Percentiles rank a stretch among this genome's conserved stretches.
phyloP scores from a whole-genome alignment of 768 basidiomycete species.

The Gloeopeniophorella convolvens region DNA sequence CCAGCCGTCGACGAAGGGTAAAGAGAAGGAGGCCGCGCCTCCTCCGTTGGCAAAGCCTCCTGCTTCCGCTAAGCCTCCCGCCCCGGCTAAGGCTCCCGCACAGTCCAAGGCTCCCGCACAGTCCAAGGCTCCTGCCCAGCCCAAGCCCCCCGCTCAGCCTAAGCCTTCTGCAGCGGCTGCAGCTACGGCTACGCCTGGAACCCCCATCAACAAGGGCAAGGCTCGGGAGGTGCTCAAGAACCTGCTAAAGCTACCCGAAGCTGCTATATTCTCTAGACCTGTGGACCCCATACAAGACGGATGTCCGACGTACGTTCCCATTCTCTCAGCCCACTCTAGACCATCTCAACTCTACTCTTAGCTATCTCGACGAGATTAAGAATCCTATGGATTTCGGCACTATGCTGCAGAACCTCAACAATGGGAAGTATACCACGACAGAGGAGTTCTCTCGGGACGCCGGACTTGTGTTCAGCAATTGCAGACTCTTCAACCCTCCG shows the following conservation, averaged over 20 bases:
- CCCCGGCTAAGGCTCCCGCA: slow-evolving; percentile 24
- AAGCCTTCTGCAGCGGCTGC: too few species aligned
- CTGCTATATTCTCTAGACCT: slow-evolving; percentile 67
- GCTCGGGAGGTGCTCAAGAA: slow-evolving; percentile 64
- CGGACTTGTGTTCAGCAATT: slow-evolving; percentile 81
- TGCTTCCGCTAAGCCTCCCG: slow-evolving; percentile 29
- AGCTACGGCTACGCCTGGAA: too few species aligned
- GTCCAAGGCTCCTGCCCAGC: slow-evolving; percentile 36
- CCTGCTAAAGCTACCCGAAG: slow-evolving; percentile 57
- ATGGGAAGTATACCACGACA: slow-evolving; percentile 69
- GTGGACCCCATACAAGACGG: slow-evolving; percentile 81
- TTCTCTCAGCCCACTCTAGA: slow-evolving; percentile 1
- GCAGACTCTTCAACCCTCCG: slow-evolving; percentile 86
- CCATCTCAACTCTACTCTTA: slow-evolving; percentile 28
- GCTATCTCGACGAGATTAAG: slow-evolving; percentile 87
- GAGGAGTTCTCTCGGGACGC: slow-evolving; percentile 76
- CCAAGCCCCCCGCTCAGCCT: slow-evolving; percentile 27
- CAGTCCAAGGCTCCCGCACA: slow-evolving; percentile 31
- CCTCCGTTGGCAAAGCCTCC: slow-evolving; percentile 28
- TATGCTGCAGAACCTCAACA: slow-evolving; percentile 59
- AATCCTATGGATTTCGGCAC: slow-evolving; percentile 94
- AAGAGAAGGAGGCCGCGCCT: slow-evolving; percentile 49
- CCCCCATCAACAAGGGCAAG: slow-evolving; percentile 76
- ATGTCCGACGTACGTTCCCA: slow-evolving; percentile 74
- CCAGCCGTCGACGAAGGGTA: slow-evolving; percentile 38